Evolutionary conservation across 495 filamentous ascomycete genomes (phyloP).

Genomic region (Aspergillus carlsbadensis): DNA sequence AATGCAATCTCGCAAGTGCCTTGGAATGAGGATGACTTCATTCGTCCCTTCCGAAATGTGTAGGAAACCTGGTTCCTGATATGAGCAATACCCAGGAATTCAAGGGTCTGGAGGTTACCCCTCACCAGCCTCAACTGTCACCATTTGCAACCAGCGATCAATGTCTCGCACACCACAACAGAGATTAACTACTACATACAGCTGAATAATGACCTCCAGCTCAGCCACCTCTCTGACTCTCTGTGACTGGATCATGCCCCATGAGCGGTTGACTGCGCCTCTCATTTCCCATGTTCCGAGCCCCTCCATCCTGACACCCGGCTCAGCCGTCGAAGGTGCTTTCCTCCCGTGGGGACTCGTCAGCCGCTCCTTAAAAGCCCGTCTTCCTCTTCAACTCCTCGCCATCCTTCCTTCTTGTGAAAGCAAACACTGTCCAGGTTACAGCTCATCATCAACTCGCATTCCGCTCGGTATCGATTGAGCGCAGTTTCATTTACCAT

Average conservation of each 20-base stretch:
- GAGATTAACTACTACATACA: too few species aligned
- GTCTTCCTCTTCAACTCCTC: neutral
- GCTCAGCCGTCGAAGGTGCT: slow-evolving; percentile 11
- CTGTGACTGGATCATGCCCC: slow-evolving; percentile 7
- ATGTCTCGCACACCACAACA: neutral
- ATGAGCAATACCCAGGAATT: too few species aligned
- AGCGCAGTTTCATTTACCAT: slow-evolving; percentile 2
- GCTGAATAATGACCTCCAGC: neutral
- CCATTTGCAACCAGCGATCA: neutral
- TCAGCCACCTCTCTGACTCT: neutral
- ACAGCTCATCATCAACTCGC: neutral
- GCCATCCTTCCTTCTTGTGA: neutral
- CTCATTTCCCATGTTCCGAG: neutral
- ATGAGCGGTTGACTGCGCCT: slow-evolving; percentile 9
- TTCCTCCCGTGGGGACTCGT: slow-evolving; percentile 1
- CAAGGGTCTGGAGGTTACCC: neutral
- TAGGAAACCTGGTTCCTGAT: too few species aligned
- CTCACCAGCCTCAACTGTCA: neutral
- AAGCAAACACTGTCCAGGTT: neutral
- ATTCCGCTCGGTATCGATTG: neutral
- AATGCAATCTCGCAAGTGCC: too few species aligned
- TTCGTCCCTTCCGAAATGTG: too few species aligned
- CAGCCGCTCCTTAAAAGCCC: neutral
- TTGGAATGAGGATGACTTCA: too few species aligned
- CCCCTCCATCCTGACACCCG: slow-evolving; percentile 3